Base-by-base conservation (phyloP, 139 green algal species). In the Pycnococcus provasolii region DNA sequence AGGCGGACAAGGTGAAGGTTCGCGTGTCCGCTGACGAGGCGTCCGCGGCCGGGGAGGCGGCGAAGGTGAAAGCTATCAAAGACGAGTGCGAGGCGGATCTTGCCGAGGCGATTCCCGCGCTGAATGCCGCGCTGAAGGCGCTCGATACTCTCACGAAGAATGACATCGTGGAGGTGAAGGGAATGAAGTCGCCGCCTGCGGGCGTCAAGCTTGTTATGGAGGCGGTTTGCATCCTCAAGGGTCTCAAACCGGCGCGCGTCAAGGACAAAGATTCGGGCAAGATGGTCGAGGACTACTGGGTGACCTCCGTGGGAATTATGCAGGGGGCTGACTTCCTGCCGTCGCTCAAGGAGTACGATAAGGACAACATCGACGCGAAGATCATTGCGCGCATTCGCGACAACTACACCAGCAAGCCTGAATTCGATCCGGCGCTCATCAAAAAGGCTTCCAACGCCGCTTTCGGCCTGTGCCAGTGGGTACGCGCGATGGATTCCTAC, bases 201-300 rank as follows among this genome's bases (percentile, higher is more conserved):
- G 59, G 45, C 7, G 80, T 80, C 65, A 60, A 79, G 66, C 71
- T 85, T 43, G 73, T 91, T 51, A 77, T 91, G 59, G 85, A 91
- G 73, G 85, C 85, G 1, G 85, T 93, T 43, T 90, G 85, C 79
- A 88, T 90, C 73, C 76, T 92, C 64, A 86, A 84, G 70, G 75
- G 73, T 45, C 45, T 90, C 9, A 90, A 90, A 73, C 81, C 86
- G 2, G 66, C 68, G 5, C 77, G 85, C 47, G 59, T 85, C 26
- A 90, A 90, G 73, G 85, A 92, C 70, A 50, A 55, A 54, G 13
- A 64, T 46, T 77, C 63, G 8, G 84, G 83, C 3, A 83, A 86
- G 64, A 92, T 88, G 82, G 84, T 91, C 15, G 79, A 89, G 15
- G 86, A 90, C 75, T 92, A 87, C 79, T 92, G 86, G 86, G 83